A percentile compares a stretch with the other conserved stretches of the same genome.
phyloP scores from a whole-genome alignment of 768 basidiomycete genomes.

The Trametes maxima region DNA sequence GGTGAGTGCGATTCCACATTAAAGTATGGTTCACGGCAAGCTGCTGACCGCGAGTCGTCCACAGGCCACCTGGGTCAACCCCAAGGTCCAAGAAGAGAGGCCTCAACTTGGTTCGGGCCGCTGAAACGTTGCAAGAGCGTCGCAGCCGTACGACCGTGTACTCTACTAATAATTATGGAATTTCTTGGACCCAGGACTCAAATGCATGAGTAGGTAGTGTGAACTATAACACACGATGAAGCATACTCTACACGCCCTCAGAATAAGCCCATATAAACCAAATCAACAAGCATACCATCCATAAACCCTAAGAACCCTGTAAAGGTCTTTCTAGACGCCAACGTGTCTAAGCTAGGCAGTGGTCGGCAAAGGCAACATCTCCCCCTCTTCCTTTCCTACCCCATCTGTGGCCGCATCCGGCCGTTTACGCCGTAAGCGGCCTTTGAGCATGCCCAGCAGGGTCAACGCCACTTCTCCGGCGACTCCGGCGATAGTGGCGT shows the following conservation, averaged over 20 bases:
- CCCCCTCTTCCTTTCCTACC: not conserved
- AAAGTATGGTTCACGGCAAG: not conserved
- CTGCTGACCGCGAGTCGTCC: not conserved
- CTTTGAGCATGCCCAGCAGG: not conserved
- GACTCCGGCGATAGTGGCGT: constrained; percentile 1
- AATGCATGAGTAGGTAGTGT: too few species aligned
- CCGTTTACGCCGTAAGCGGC: not conserved
- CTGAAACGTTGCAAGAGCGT: not conserved
- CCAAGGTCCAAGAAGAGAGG: constrained; percentile 1
- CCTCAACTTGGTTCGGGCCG: constrained; percentile 2
- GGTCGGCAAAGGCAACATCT: not conserved
- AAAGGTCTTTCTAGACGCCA: not conserved
- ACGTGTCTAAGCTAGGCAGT: not conserved
- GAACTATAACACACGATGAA: too few species aligned
- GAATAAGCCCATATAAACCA: too few species aligned
- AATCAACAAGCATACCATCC: too few species aligned
- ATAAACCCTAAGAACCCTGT: too few species aligned
- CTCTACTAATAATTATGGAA: too few species aligned
- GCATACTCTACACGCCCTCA: too few species aligned
- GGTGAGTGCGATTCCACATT: constrained; percentile 52
- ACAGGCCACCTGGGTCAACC: constrained; percentile 17
- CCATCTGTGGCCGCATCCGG: too few species aligned
- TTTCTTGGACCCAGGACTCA: too few species aligned
- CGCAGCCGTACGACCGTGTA: too few species aligned
- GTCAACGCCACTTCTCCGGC: constrained; percentile 8